These are phyloP conservation scores for Talaromyces proteolyticus DNA, from an alignment of 495 filamentous ascomycete species.

Conservation along the genomic window DNA sequence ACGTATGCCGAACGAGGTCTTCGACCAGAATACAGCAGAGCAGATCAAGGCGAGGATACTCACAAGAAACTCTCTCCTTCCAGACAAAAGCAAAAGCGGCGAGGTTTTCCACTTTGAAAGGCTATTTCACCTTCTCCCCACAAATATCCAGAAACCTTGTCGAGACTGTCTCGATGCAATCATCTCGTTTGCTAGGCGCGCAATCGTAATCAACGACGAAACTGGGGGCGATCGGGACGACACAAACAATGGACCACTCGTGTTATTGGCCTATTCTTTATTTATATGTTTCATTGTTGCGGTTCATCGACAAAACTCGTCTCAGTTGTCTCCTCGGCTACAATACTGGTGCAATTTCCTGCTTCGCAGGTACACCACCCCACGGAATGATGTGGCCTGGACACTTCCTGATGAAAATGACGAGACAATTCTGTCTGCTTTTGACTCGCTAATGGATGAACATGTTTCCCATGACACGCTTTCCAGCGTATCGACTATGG, in stretches of 20 bases:
- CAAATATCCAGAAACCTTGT: constrained; percentile 19
- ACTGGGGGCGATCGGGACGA: not conserved
- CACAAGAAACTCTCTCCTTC: constrained; percentile 28
- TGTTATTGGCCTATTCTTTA: constrained; percentile 20
- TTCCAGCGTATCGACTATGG: constrained; percentile 8
- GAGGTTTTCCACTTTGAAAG: constrained; percentile 31
- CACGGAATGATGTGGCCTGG: constrained; percentile 20
- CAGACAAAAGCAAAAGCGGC: constrained; percentile 17
- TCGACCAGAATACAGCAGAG: constrained; percentile 23
- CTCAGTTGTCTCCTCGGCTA: constrained; percentile 22
- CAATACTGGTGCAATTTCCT: constrained; percentile 31
- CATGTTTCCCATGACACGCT: constrained; percentile 8
- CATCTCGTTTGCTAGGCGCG: constrained; percentile 9
- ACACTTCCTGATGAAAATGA: constrained; percentile 24
- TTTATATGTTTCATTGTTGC: constrained; percentile 21
- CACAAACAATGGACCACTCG: constrained; percentile 3
- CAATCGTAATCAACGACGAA: constrained; percentile 15
- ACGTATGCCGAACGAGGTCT: constrained; percentile 23
- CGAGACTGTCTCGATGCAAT: constrained; percentile 21
- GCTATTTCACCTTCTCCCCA: constrained; percentile 24
- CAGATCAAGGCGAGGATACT: constrained; percentile 29
- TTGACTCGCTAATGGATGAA: constrained; percentile 15
- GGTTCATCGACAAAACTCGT: constrained; percentile 6
- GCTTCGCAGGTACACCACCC: constrained; percentile 26
- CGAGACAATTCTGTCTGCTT: constrained; percentile 14